These are phyloP conservation scores for Forsythia suspensa DNA, from an alignment of 257 asterid genomes.

Conservation along the genomic window DNA sequence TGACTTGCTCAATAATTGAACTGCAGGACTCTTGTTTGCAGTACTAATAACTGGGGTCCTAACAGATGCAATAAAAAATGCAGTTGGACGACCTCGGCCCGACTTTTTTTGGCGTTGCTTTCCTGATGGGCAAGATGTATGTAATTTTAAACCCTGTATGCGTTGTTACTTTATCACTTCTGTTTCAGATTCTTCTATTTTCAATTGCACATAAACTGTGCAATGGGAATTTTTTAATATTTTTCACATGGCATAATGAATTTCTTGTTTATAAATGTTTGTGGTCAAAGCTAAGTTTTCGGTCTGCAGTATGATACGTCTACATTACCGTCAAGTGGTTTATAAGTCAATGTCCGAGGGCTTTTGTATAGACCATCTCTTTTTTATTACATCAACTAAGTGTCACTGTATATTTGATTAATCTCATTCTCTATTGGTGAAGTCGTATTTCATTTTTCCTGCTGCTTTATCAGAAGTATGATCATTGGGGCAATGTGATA, in stretches of 20 bases:
- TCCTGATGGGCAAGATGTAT: conserved; percentile 60
- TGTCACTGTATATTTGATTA: not conserved
- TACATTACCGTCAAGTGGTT: too few species aligned
- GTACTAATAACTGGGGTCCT: conserved; percentile 51
- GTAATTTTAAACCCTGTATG: not conserved
- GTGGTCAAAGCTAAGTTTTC: not conserved
- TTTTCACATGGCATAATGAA: too few species aligned
- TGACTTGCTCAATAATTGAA: not conserved
- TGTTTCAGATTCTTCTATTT: not conserved
- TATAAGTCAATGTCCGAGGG: not conserved
- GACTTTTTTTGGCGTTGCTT: conserved; percentile 70
- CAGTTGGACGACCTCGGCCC: conserved; percentile 67
- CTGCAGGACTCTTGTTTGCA: conserved; percentile 50
- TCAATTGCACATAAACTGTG: not conserved
- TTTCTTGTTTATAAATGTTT: not conserved
- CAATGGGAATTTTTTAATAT: not conserved
- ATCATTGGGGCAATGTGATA: conserved; percentile 36
- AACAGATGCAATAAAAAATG: conserved; percentile 62
- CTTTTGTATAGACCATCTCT: too few species aligned
- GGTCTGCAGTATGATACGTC: not conserved
- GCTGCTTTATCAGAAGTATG: not conserved
- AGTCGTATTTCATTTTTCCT: conserved; percentile 1
- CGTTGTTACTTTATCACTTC: not conserved
- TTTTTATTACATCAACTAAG: not conserved
- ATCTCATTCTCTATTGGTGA: not conserved